Evolutionary conservation across 2,329 filamentous ascomycete genomes (phyloP).

Genomic region (Aureobasidium sp.): DNA sequence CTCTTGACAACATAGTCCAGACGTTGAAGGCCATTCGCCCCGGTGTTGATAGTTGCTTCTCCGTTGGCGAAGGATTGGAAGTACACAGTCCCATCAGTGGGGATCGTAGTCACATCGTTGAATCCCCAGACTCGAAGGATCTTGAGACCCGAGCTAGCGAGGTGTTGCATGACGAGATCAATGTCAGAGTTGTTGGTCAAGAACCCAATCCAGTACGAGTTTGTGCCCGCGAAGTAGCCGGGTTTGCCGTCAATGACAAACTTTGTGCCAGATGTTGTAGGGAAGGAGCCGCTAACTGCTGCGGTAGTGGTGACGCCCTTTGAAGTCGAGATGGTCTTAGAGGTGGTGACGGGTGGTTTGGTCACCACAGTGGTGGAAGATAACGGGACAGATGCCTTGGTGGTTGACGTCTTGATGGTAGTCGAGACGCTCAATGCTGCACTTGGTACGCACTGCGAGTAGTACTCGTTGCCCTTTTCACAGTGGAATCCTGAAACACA

Average conservation of each 20-base stretch:
- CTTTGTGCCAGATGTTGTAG: constrained; percentile 28
- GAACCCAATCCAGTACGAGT: constrained; percentile 64
- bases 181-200: constrained; percentile 61
- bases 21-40: constrained; percentile 66
- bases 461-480: constrained; percentile 36
- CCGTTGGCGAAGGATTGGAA: constrained; percentile 48
- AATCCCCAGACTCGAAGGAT: constrained; percentile 70
- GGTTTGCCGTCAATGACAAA: constrained; percentile 51
- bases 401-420: background rate
- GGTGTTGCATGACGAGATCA: constrained; percentile 41
- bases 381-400: background rate
- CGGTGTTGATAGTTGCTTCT: constrained; percentile 68
- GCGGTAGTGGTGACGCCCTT: constrained; percentile 11
- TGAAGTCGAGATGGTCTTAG: constrained; percentile 1
- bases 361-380: background rate
- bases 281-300: constrained; percentile 20
- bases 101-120: constrained; percentile 60
- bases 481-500: constrained; percentile 41
- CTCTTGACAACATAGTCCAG: constrained; percentile 70
- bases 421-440: constrained; percentile 3
- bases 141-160: constrained; percentile 37
- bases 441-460: constrained; percentile 36
- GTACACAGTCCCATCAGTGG: constrained; percentile 52
- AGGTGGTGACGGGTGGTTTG: constrained; percentile 13
- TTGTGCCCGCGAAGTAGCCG: constrained; percentile 59